Base-by-base conservation (phyloP, 2,329 filamentous ascomycete species). In the Cercospora sojina region DNA sequence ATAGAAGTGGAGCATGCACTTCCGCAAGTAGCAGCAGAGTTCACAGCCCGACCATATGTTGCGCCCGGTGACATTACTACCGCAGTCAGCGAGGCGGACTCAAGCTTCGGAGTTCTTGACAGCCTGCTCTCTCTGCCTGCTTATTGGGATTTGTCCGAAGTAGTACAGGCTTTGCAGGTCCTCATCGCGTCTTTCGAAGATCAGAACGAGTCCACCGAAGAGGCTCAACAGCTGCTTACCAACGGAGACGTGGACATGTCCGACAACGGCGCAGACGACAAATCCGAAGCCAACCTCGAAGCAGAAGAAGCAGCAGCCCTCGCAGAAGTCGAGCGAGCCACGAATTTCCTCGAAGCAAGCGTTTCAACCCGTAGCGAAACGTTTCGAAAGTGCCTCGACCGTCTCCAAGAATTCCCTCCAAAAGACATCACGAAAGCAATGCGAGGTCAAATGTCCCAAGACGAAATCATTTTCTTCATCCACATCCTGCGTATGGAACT, bases 401-500 rank as follows among this genome's bases (percentile, higher is more conserved):
- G 90, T 74, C 84, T 94, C 4, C 88, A 88, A 75, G 84, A 84
- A 23, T 90, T 90, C 70, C 87, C 90, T 4, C 79, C 84, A 4
- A 73, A 82, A 0, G 79, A 83, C 1, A 88, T 91, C 49, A 85
- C 90, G 56, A 83, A 85, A 62, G 86, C 86, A 3, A 83, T 94
- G 53, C 87, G 89, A 47, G 38, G 51, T 10, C 65, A 64, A 82
- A 83, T 10, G 85, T 84, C 85, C 57, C 88, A 87, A 2, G 85
- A 89, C 69, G 89, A 93, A 71, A 86, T 90, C 25, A 81, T 92
- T 10, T 88, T 88, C 38, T 83, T 94, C 62, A 89, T 93, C 71
- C 86, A 90, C 70, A 82, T 93, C 5, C 83, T 94, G 31, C 87
- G 91, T 64, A 84, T 90, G 69, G 90, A 93, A 79, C 83, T 94